Evolutionary conservation across 2,329 filamentous ascomycete genomes (phyloP).

Genomic region (Sphaceloma murrayae): DNA sequence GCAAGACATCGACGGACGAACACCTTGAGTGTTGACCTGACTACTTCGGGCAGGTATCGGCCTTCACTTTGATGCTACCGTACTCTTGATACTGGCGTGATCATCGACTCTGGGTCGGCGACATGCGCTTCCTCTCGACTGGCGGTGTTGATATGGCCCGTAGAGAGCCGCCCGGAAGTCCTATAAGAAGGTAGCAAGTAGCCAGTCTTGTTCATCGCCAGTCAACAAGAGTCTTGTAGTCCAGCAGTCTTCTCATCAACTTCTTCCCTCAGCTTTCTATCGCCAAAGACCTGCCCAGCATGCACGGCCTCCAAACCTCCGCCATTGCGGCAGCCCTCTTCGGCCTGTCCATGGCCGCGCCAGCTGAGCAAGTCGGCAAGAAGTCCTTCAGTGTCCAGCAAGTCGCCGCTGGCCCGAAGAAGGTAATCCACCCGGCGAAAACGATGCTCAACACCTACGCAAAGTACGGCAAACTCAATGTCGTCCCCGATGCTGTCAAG

Average conservation of each 20-base stretch:
- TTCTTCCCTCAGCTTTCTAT: neutral
- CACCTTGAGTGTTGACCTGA: conserved; percentile 12
- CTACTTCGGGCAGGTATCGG: conserved; percentile 10
- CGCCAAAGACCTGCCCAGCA: conserved; percentile 12
- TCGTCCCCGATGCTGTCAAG: conserved; percentile 20
- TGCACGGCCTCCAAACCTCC: conserved; percentile 24
- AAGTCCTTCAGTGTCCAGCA: conserved; percentile 26
- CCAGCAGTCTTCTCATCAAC: conserved; percentile 1
- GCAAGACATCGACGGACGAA: conserved; percentile 4
- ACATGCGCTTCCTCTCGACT: too few relatives aligned
- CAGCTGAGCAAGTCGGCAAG: conserved; percentile 22
- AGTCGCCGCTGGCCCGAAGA: conserved; percentile 21
- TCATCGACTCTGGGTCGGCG: too few relatives aligned
- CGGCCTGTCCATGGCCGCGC: conserved; percentile 24
- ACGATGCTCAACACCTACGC: conserved; percentile 24
- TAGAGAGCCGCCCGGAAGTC: neutral
- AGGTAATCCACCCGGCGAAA: conserved; percentile 16
- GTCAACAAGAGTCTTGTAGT: conserved; percentile 1
- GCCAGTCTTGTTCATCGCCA: neutral
- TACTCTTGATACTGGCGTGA: conserved; percentile 14
- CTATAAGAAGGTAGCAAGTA: too few relatives aligned
- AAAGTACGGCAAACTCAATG: conserved; percentile 17
- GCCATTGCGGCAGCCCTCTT: conserved; percentile 27
- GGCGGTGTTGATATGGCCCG: neutral
- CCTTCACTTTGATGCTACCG: conserved; percentile 11